A percentile compares a stretch with the other conserved stretches of the same genome.
Conservation (phyloP, 2,329 filamentous ascomycete genomes). For the Fusarium concolor region DNA sequence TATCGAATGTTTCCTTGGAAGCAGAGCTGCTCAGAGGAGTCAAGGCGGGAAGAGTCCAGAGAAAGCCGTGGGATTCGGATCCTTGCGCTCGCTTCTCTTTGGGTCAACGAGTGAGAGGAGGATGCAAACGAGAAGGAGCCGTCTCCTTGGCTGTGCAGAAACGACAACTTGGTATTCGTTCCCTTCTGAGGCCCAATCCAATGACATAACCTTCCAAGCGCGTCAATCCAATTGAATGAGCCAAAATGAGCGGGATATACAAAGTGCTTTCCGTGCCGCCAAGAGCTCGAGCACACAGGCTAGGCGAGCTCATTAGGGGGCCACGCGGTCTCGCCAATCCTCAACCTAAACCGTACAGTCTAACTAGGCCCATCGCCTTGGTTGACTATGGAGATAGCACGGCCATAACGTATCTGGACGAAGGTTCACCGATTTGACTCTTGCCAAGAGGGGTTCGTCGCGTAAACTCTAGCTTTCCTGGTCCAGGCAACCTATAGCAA, state of each 20-base stretch:
- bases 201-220: slow-evolving; percentile 13
- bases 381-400: slow-evolving; percentile 26
- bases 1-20: slow-evolving; percentile 24
- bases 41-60: slow-evolving; percentile 35
- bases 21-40: slow-evolving; percentile 27
- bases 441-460: slow-evolving; percentile 31
- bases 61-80: slow-evolving; percentile 43
- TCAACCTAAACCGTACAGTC: slow-evolving; percentile 13
- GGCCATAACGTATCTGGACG: slow-evolving; percentile 15
- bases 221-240: slow-evolving; percentile 11
- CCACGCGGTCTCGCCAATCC: slow-evolving; percentile 22
- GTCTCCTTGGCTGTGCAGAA: slow-evolving; percentile 31
- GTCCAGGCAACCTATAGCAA: slow-evolving; percentile 17
- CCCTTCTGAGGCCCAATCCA: slow-evolving; percentile 25
- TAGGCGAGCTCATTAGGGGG: slow-evolving; percentile 26
- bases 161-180: slow-evolving; percentile 15
- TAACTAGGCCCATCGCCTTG: slow-evolving; percentile 5
- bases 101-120: slow-evolving; percentile 36
- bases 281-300: slow-evolving; percentile 13
- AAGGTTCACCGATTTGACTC: slow-evolving; percentile 12
- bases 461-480: slow-evolving; percentile 14
- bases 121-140: slow-evolving; percentile 35
- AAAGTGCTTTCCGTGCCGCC: slow-evolving; percentile 11
- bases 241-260: slow-evolving; percentile 14
- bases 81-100: slow-evolving; percentile 43